Conservation (phyloP, 192 early-diverging fungal species). For the Entomortierella beljakovae region DNA sequence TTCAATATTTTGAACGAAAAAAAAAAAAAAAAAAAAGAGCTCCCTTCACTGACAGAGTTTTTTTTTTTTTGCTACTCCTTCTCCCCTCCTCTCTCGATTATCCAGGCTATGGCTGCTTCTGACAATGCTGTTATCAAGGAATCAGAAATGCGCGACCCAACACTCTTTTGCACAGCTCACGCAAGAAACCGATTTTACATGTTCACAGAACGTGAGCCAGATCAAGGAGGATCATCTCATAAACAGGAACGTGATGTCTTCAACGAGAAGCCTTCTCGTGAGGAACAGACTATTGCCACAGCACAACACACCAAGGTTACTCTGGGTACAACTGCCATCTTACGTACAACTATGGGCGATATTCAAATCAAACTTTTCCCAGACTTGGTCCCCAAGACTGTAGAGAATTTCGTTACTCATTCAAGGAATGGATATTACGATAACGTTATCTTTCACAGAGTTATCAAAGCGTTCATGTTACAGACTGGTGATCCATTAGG, state of each 20-base stretch:
- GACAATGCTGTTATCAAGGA: slow-evolving; percentile 83
- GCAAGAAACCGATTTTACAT: slow-evolving; percentile 96
- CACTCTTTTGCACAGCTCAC: slow-evolving; percentile 90
- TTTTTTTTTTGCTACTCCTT: slow-evolving; percentile 1
- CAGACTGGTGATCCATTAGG: slow-evolving; percentile 93
- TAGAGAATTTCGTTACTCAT: slow-evolving; percentile 94
- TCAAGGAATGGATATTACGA: slow-evolving; percentile 91
- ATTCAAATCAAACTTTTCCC: slow-evolving; percentile 91
- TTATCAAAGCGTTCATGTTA: slow-evolving; percentile 97
- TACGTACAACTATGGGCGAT: slow-evolving; percentile 94
- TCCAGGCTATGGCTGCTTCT: slow-evolving; percentile 84
- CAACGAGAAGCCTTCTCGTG: slow-evolving; percentile 96
- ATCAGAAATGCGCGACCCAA: slow-evolving; percentile 79
- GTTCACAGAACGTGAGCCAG: slow-evolving; percentile 90
- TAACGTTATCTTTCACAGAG: slow-evolving; percentile 94
- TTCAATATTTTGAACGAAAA: not conserved
- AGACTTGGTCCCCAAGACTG: slow-evolving; percentile 91
- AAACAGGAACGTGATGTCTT: slow-evolving; percentile 91
- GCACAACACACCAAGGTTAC: slow-evolving; percentile 68
- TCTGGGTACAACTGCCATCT: slow-evolving; percentile 77
- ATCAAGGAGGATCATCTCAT: slow-evolving; percentile 69
- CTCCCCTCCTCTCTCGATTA: not conserved
- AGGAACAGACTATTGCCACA: slow-evolving; percentile 93
- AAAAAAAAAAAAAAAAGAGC: not conserved
- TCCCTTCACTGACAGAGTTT: slow-evolving; percentile 2